Conservation (phyloP, 768 basidiomycete genomes). For the Boletus reticuloceps region DNA sequence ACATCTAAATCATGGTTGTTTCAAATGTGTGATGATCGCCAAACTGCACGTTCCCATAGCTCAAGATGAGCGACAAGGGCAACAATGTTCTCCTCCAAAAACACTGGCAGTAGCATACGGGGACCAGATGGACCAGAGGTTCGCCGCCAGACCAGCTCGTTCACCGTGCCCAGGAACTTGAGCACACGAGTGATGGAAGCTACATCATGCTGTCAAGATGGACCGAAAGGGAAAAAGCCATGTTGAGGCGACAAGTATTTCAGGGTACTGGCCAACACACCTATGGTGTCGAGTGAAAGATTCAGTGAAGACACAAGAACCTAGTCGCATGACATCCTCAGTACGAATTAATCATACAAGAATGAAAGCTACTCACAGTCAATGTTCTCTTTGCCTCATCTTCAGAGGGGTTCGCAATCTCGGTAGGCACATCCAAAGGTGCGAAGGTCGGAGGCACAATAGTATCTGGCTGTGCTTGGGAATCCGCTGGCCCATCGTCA, state of each 20-base stretch:
- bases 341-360: background rate
- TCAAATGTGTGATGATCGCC: conserved; percentile 19
- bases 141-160: conserved; percentile 30
- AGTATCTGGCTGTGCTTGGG: background rate
- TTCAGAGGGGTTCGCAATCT: conserved; percentile 23
- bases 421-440: conserved; percentile 4
- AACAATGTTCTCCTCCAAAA: conserved; percentile 24
- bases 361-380: conserved; percentile 12
- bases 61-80: conserved; percentile 23
- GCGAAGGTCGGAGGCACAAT: background rate
- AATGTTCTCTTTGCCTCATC: conserved; percentile 21
- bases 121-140: conserved; percentile 6
- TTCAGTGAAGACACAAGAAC: conserved; percentile 10
- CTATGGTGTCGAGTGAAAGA: conserved; percentile 1
- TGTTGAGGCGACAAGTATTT: background rate
- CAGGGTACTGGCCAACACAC: background rate
- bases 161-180: conserved; percentile 24
- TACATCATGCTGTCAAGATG: conserved; percentile 11
- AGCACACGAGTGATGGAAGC: conserved; percentile 22
- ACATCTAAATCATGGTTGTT: background rate
- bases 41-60: conserved; percentile 28
- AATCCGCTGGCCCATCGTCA: background rate
- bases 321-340: conserved; percentile 6
- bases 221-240: background rate
- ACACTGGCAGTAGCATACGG: conserved; percentile 11